Conservation (phyloP, 345 rosid species). For the Eucalyptus marginata region DNA sequence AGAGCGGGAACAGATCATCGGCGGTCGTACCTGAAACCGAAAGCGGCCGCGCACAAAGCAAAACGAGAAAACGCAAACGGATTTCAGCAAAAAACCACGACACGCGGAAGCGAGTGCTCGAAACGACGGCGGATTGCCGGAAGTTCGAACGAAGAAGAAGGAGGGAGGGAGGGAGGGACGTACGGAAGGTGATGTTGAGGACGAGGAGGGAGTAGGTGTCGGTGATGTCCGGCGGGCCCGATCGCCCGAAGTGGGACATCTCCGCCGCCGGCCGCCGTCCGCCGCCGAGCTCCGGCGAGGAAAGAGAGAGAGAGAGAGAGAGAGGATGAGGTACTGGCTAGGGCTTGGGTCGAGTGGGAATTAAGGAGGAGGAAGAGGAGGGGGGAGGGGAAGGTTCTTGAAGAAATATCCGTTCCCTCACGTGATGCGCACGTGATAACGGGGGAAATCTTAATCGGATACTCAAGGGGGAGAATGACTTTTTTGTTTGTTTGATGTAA, state of each 20-base stretch:
- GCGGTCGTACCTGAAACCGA: conserved; percentile 39
- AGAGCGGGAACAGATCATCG: conserved; percentile 61
- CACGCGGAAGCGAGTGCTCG: not conserved
- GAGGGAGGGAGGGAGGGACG: not conserved
- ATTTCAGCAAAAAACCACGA: not conserved
- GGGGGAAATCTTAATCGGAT: too few species aligned
- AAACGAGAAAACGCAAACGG: not conserved
- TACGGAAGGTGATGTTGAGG: conserved; percentile 62
- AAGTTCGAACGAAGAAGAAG: not conserved
- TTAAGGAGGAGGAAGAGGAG: not conserved
- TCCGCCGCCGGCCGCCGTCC: not conserved
- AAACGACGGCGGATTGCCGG: not conserved
- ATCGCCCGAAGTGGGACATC: conserved; percentile 51
- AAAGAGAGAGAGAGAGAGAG: not conserved
- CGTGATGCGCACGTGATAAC: not conserved
- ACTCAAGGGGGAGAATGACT: too few species aligned
- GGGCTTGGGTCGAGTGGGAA: not conserved
- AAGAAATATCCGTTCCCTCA: not conserved
- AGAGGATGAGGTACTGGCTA: not conserved
- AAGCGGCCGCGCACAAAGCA: not conserved
- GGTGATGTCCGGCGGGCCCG: conserved; percentile 54
- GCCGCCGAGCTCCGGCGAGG: not conserved
- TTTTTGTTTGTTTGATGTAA: too few species aligned
- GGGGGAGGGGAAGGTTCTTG: not conserved
- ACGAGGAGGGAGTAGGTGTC: conserved; percentile 59